These are phyloP conservation scores for Rhododendron griersonianum DNA, from an alignment of 148 eudicot species.

Conservation along the genomic window DNA sequence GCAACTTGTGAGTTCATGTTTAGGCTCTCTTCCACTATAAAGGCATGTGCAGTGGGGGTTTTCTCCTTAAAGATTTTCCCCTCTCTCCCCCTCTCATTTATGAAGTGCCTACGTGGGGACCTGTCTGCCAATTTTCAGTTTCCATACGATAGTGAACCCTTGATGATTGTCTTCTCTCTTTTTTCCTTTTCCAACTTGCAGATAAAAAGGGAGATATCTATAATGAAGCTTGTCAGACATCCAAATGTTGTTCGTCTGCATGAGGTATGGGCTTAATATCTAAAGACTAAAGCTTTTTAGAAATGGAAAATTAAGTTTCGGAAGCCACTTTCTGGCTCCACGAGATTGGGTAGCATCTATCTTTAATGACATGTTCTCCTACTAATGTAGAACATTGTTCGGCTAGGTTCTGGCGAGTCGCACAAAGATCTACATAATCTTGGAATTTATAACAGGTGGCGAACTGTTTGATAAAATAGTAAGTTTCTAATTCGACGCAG, in stretches of 20 bases:
- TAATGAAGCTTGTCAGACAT: conserved; percentile 95
- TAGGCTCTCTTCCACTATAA: not conserved
- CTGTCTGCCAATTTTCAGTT: not conserved
- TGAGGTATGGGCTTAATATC: conserved; percentile 50
- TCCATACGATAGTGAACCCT: not conserved
- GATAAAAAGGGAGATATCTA: conserved; percentile 93
- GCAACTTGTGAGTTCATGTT: not conserved
- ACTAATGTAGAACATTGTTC: not conserved
- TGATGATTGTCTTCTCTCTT: not conserved
- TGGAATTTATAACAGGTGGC: conserved; percentile 98
- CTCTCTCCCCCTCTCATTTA: not conserved
- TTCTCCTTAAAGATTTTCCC: not conserved
- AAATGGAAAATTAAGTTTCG: not conserved
- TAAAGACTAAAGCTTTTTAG: not conserved
- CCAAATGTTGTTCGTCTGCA: conserved; percentile 90
- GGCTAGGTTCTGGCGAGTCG: conserved; percentile 90
- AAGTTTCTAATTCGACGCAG: conserved; percentile 25
- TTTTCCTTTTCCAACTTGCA: conserved; percentile 30
- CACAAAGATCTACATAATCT: conserved; percentile 87
- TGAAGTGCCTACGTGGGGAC: not conserved
- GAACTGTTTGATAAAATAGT: conserved; percentile 97
- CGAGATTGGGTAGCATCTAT: not conserved
- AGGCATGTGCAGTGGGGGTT: not conserved
- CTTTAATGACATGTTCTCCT: not conserved
- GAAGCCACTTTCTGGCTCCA: not conserved